phyloP scores from a whole-genome alignment of 2,329 filamentous ascomycete genomes.

The Diaporthe sp. region DNA sequence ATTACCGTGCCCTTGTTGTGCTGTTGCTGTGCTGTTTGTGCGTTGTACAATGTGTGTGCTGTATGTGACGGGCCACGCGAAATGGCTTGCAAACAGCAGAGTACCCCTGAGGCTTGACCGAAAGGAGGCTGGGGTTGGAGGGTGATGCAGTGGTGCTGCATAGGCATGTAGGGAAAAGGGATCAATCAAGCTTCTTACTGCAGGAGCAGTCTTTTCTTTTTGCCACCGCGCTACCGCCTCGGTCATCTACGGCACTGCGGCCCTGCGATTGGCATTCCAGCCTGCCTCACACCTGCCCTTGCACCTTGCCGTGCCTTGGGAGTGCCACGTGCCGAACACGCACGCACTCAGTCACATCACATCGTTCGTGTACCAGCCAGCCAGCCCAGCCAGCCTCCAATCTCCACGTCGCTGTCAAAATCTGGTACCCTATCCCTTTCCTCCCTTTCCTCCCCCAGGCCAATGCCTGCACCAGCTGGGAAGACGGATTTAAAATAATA shows the following conservation, averaged over 20 bases:
- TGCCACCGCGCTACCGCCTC: slow-evolving; percentile 1
- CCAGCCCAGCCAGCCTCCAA: background rate
- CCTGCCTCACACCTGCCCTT: background rate
- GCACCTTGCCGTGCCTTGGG: background rate
- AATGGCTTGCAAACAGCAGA: background rate
- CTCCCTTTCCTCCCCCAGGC: background rate
- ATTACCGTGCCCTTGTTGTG: too few species aligned
- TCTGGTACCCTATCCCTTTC: slow-evolving; percentile 21
- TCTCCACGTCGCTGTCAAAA: background rate
- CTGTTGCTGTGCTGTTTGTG: background rate
- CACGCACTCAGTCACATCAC: background rate
- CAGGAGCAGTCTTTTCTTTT: background rate
- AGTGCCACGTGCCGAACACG: slow-evolving; percentile 18
- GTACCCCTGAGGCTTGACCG: slow-evolving; percentile 22
- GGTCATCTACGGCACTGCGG: slow-evolving; percentile 7
- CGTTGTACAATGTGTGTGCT: background rate
- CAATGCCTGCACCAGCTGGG: background rate
- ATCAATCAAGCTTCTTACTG: slow-evolving; percentile 22
- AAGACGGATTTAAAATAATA: background rate
- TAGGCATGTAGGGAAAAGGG: slow-evolving; percentile 15
- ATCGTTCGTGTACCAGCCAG: background rate
- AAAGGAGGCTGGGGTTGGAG: slow-evolving; percentile 16
- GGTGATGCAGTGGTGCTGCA: slow-evolving; percentile 26
- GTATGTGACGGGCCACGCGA: slow-evolving; percentile 1
- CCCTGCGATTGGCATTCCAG: background rate